These are phyloP conservation scores for Acanthamoeba triangularis DNA, from an alignment of 208 protist genomes.

Conservation along the genomic window DNA sequence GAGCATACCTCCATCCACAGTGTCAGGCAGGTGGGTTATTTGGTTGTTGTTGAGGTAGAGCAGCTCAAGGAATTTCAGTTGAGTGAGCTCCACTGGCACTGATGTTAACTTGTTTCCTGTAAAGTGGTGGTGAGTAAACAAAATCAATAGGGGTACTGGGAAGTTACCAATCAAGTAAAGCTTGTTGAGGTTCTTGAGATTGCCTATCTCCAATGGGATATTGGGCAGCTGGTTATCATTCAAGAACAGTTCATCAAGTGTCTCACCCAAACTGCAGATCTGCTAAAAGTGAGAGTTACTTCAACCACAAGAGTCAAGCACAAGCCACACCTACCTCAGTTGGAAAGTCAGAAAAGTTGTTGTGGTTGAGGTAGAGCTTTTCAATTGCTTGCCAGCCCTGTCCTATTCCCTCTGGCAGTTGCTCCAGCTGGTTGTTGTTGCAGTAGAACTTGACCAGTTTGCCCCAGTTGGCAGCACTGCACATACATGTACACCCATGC, in stretches of 20 bases:
- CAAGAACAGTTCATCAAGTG: constrained; percentile 35
- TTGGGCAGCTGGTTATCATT: neutral
- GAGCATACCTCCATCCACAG: neutral
- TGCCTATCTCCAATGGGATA: neutral
- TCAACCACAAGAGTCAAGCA: neutral
- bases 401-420: constrained; percentile 20
- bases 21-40: neutral
- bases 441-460: constrained; percentile 61
- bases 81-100: constrained; percentile 15
- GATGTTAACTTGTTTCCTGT: neutral
- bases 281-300: neutral
- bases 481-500: no score
- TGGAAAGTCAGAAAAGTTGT: neutral
- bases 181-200: constrained; percentile 62
- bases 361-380: constrained; percentile 65
- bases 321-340: neutral
- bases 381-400: neutral
- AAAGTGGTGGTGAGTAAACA: neutral
- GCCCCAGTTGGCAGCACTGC: neutral
- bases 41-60: constrained; percentile 47
- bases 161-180: neutral
- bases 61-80: constrained; percentile 38
- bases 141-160: no score
- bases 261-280: constrained; percentile 26
- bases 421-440: constrained; percentile 13